Base-by-base conservation (phyloP, 2,329 filamentous ascomycete genomes). In the Microthyrium microscopicum region DNA sequence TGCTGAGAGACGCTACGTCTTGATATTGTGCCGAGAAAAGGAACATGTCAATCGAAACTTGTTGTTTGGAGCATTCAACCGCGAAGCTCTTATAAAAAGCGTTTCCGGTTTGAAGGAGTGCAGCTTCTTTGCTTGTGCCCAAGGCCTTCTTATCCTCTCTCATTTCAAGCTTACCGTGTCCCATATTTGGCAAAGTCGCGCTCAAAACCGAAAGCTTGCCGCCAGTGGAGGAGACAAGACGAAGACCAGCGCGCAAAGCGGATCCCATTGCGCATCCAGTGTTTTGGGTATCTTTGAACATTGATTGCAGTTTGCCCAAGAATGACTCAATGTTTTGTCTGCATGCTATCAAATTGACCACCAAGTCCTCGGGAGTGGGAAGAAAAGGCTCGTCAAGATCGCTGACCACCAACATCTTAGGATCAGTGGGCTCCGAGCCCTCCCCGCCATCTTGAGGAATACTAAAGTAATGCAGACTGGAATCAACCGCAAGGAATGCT, bases 11-110 rank as follows among this genome's bases (percentile, higher is more conserved):
- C 4, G 89, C 89, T 33, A 98, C 89, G 52, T 98, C 89, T 57
- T 95, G 89, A 55, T 98, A 94, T 52, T 89, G 81, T 12, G 83
- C 85, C 4, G 82, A 89, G 60, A 93, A 94, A 32, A 94, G 64
- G 63, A 94, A 94, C 85, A 94, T 94, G 54, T 94, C 85, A 44
- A 98, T 84, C 0, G 85, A 95, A 19, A 98, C 89, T 56, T 98
- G 89, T 44, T 91, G 92, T 64, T 98, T 98, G 24, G 85, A 94
- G 57, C 89, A 98, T 53, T 98, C 89, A 3, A 98, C 89, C 1
- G 89, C 89, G 49, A 98, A 98, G 48, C 82, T 92, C 66, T 98
- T 98, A 68, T 95, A 98, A 58, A 95, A 98, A 50, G 81, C 84
- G 61, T 84, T 94, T 26, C 73, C 80, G 0, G 89, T 94, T 54